Evolutionary conservation across 129 eudicot species (phyloP).

Genomic region (Pittosporum tobira): DNA sequence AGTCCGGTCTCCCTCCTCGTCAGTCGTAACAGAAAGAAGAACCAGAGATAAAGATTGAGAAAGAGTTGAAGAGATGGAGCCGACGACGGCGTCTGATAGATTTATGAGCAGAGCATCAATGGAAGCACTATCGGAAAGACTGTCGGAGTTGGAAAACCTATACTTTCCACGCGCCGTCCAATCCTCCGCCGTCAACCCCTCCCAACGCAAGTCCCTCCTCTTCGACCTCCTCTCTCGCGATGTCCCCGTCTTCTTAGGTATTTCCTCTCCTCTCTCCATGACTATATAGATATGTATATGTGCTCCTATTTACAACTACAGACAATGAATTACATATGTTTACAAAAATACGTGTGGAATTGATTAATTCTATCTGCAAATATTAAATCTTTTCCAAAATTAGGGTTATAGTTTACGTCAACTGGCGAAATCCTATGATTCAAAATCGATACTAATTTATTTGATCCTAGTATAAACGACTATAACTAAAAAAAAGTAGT

Average conservation of each 20-base stretch:
- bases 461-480: too few species aligned
- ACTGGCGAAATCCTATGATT: too few species aligned
- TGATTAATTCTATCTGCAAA: not conserved
- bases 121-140: conserved; percentile 57
- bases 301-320: too few species aligned
- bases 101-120: conserved; percentile 21
- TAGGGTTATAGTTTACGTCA: too few species aligned
- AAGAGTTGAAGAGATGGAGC: not conserved
- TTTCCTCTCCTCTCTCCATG: not conserved
- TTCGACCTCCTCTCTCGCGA: conserved; percentile 71
- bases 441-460: too few species aligned
- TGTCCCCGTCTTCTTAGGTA: conserved; percentile 85
- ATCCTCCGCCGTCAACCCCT: conserved; percentile 49
- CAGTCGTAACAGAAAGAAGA: too few species aligned
- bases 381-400: too few species aligned
- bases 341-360: not conserved
- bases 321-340: not conserved
- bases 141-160: conserved; percentile 59
- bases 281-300: not conserved
- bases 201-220: conserved; percentile 77
- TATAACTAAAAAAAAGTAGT: too few species aligned
- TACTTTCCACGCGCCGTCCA: conserved; percentile 81
- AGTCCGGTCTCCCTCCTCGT: too few species aligned
- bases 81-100: conserved; percentile 6
- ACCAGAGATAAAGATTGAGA: not conserved